Base-by-base conservation (phyloP, 2,329 filamentous ascomycete species). In the Nemania bipapillata region DNA sequence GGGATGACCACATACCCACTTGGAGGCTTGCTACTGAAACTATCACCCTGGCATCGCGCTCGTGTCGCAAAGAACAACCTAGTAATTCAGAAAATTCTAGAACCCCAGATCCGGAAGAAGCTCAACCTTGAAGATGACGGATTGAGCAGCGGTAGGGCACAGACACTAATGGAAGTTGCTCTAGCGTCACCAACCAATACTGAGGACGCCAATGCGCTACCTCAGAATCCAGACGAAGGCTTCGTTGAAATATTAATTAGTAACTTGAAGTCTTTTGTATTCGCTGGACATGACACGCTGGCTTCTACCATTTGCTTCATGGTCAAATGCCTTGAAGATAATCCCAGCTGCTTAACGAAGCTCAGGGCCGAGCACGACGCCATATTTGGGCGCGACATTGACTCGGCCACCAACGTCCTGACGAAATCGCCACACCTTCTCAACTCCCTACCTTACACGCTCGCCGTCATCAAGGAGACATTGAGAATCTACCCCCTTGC, bases 191-290 rank as follows among this genome's bases (percentile, higher is more conserved):
- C n/a, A 28, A 45, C 17, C 15, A 45, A 4, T 17, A 15, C 40
- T 17, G 20, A 45, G 15, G 40, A 45, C 4, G 8, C 9, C 20
- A 50, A 26, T 15, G 47, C 8, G 8, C 47, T 11, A 30, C 12
- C 40, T 5, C 40, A 42, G 20, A 12, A 32, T 22, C 26, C 17
- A 20, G 8, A 20, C 20, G 26, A 53, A 1, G 9, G 8, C 22
- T 32, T 53, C 9, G 28, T 17, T 17, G 15, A 53, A 11, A 32
- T n/a, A 15, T 17, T 53, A 12, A 53, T 28, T 4, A 24, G 28
- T 22, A 67, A 67, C 37, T n/a, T 70, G 15, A 70, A 70, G 35
- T n/a, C 53, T 7, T 65, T 68, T 49, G 20, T 70, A 8, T 70
- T 68, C 26, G 68, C 68, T 2, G 68, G 65, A 1, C 60, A 70